Evolutionary conservation across 257 asterid genomes (phyloP).

Genomic region (Solanum paucissectum): DNA sequence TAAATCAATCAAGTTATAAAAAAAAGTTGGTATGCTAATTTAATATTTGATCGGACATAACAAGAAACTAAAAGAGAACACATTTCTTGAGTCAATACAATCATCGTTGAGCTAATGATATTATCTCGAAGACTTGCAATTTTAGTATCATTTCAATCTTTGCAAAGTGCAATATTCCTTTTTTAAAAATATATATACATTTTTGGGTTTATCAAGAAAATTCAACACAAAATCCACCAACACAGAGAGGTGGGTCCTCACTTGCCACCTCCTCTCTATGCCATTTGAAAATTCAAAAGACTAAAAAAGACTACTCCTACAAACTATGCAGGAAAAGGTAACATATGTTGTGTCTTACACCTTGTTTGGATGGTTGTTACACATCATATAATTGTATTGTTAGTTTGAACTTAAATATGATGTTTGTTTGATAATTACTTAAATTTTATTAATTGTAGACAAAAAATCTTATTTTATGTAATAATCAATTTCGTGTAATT

Average conservation of each 20-base stretch:
- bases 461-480: too few species aligned
- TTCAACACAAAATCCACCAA: constrained; percentile 29
- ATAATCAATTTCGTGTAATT: too few species aligned
- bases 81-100: not conserved
- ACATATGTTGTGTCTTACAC: constrained; percentile 15
- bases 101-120: not conserved
- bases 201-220: not conserved
- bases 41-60: not conserved
- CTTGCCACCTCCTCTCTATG: constrained; percentile 6
- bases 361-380: too few species aligned
- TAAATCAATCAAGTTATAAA: not conserved
- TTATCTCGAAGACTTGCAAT: not conserved
- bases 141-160: not conserved
- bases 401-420: too few species aligned
- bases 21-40: not conserved
- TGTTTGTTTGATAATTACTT: fast-evolving
- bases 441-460: too few species aligned
- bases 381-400: too few species aligned
- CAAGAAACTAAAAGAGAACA: not conserved
- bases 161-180: not conserved
- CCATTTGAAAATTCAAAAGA: constrained; percentile 10
- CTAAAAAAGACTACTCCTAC: constrained; percentile 17
- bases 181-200: not conserved
- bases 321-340: constrained; percentile 40
- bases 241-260: constrained; percentile 6